Conservation (phyloP, 2,329 filamentous ascomycete genomes). For the Truncatella angustata region DNA sequence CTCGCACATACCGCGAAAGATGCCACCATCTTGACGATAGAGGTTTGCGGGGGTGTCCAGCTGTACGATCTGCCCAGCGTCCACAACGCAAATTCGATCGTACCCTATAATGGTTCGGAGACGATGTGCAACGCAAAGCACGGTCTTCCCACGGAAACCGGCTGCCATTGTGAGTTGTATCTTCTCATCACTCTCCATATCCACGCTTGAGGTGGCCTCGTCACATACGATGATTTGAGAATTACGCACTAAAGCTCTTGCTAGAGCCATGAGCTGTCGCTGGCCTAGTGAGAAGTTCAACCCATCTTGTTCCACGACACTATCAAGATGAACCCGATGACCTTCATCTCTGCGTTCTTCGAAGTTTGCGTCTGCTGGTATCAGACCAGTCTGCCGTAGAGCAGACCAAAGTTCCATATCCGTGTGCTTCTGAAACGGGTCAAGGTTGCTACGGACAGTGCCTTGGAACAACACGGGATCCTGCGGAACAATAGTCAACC, state of each 20-base stretch:
- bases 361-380: slow-evolving; percentile 36
- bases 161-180: slow-evolving; percentile 86
- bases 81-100: slow-evolving; percentile 96
- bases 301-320: slow-evolving; percentile 85
- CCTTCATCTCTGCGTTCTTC: slow-evolving; percentile 33
- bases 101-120: slow-evolving; percentile 91
- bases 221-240: slow-evolving; percentile 95
- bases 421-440: slow-evolving; percentile 76
- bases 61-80: slow-evolving; percentile 82
- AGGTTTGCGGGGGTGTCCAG: slow-evolving; percentile 73
- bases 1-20: slow-evolving; percentile 90
- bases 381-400: slow-evolving; percentile 73
- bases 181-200: slow-evolving; percentile 96
- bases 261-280: slow-evolving; percentile 91
- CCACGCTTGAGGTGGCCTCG: slow-evolving; percentile 89
- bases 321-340: slow-evolving; percentile 78
- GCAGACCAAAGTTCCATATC: slow-evolving; percentile 78
- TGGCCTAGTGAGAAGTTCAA: slow-evolving; percentile 95
- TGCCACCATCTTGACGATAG: slow-evolving; percentile 68
- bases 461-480: slow-evolving; percentile 82
- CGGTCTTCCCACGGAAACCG: slow-evolving; percentile 81
- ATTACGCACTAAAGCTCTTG: slow-evolving; percentile 81
- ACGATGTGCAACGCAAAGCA: slow-evolving; percentile 90
- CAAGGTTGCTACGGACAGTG: slow-evolving; percentile 75
- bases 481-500: slow-evolving; percentile 80